Conservation (phyloP, 2,329 filamentous ascomycete genomes). For the Botrytis hyacinthi region DNA sequence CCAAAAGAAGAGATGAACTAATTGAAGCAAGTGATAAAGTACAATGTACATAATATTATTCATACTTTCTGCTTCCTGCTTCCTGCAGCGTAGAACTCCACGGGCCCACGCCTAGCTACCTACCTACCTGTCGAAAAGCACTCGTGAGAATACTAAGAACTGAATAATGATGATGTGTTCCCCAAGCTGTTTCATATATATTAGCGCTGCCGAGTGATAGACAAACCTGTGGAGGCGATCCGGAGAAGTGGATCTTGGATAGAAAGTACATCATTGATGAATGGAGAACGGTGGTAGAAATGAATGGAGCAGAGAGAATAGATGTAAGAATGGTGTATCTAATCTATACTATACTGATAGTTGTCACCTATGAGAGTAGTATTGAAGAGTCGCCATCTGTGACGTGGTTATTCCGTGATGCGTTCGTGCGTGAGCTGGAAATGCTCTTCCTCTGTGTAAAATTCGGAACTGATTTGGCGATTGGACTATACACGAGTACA, state of each 20-base stretch:
- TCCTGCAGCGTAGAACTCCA: neutral
- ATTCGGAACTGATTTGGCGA: neutral
- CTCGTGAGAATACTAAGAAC: neutral
- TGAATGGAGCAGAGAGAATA: neutral
- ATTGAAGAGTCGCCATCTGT: neutral
- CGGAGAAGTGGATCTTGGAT: neutral
- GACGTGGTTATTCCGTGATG: neutral
- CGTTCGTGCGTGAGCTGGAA: neutral
- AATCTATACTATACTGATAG: neutral
- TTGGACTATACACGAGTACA: no score
- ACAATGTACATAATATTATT: neutral
- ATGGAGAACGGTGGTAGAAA: neutral
- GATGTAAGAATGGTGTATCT: neutral
- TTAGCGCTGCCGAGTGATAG: neutral
- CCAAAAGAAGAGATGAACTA: neutral
- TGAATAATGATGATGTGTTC: neutral
- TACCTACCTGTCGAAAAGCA: neutral
- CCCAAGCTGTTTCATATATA: neutral
- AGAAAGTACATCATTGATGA: neutral
- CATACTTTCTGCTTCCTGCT: neutral
- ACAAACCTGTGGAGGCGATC: neutral
- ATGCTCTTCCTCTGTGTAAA: neutral
- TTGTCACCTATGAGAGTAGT: neutral
- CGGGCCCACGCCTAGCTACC: no score
- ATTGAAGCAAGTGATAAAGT: rapidly evolving